Percentiles rank a stretch among this genome's conserved stretches.
Evolutionary conservation across 805 yeast genomes (phyloP).

Genomic region (Yamadazyma paraphyllophila): DNA sequence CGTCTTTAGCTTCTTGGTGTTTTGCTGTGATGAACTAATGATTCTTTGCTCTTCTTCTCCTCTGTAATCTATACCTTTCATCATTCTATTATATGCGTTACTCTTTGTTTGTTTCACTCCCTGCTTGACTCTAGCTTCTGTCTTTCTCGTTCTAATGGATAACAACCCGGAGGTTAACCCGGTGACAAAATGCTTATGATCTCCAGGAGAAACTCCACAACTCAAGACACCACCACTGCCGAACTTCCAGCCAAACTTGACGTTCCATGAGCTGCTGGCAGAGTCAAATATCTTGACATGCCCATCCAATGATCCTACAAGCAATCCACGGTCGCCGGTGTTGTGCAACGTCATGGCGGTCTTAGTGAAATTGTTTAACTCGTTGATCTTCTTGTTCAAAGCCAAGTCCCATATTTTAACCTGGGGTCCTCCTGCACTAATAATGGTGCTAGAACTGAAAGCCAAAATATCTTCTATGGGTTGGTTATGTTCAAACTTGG

Average conservation of each 20-base stretch:
- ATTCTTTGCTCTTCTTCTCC: slow-evolving; percentile 84
- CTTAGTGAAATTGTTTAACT: slow-evolving; percentile 85
- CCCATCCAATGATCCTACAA: slow-evolving; percentile 95
- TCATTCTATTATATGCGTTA: slow-evolving; percentile 72
- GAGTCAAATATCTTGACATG: slow-evolving; percentile 94
- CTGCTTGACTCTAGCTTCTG: slow-evolving; percentile 55
- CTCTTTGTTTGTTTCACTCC: slow-evolving; percentile 51
- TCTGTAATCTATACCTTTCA: slow-evolving; percentile 85
- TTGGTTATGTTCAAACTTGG: slow-evolving; percentile 60
- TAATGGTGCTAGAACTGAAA: slow-evolving; percentile 68
- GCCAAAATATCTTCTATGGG: slow-evolving; percentile 88
- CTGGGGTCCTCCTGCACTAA: slow-evolving; percentile 76
- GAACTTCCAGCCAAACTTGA: slow-evolving; percentile 95
- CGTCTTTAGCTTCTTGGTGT: slow-evolving; percentile 62
- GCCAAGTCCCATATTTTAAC: slow-evolving; percentile 91
- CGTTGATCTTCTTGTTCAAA: slow-evolving; percentile 67
- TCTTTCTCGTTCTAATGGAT: slow-evolving; percentile 83
- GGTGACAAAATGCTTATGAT: slow-evolving; percentile 77
- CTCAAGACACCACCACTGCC: slow-evolving; percentile 84
- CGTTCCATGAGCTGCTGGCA: slow-evolving; percentile 69
- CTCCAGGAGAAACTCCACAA: slow-evolving; percentile 84
- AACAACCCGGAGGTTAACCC: slow-evolving; percentile 89
- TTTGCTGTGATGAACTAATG: slow-evolving; percentile 47
- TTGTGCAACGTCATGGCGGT: slow-evolving; percentile 82
- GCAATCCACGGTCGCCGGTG: slow-evolving; percentile 72